phyloP scores from a whole-genome alignment of 148 eudicot genomes.

The Linanthus parryae region DNA sequence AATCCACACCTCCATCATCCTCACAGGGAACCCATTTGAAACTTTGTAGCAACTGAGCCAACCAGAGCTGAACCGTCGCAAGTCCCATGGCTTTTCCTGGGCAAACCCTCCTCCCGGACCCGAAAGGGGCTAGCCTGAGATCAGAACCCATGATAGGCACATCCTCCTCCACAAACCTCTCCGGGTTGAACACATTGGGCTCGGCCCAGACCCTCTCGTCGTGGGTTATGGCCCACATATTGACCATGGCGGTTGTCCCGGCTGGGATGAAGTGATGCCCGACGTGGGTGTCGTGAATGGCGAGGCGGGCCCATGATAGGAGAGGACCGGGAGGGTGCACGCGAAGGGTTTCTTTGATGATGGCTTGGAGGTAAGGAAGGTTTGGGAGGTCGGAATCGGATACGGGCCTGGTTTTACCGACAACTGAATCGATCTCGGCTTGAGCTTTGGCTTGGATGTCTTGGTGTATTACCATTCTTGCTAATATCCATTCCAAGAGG shows the following conservation, averaged over 20 bases:
- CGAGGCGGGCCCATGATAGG: slow-evolving; percentile 90
- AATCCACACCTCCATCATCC: slow-evolving; percentile 42
- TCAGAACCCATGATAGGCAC: slow-evolving; percentile 76
- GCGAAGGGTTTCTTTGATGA: slow-evolving; percentile 71
- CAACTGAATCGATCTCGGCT: slow-evolving; percentile 44
- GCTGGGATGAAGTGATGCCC: slow-evolving; percentile 70
- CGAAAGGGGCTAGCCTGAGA: slow-evolving; percentile 67
- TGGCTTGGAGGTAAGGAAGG: slow-evolving; percentile 67
- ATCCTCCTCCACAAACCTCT: slow-evolving; percentile 61
- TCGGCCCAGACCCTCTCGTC: slow-evolving; percentile 55
- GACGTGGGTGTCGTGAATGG: slow-evolving; percentile 66
- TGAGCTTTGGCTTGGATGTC: slow-evolving; percentile 82
- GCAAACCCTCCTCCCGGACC: slow-evolving; percentile 77
- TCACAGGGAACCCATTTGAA: slow-evolving; percentile 66
- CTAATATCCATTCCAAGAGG: slow-evolving; percentile 72
- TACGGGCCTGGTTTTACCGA: slow-evolving; percentile 27
- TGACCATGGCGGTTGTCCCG: slow-evolving; percentile 91
- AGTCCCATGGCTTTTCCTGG: slow-evolving; percentile 74
- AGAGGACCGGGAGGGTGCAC: slow-evolving; percentile 91
- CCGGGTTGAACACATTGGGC: slow-evolving; percentile 52
- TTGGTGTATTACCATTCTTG: slow-evolving; percentile 84
- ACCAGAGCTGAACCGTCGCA: slow-evolving; percentile 74
- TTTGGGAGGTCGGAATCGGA: slow-evolving; percentile 57
- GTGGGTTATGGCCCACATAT: slow-evolving; percentile 94
- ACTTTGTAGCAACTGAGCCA: slow-evolving; percentile 66